Percentiles rank a stretch among this genome's conserved stretches.
Conservation (phyloP, 2,329 filamentous ascomycete genomes). For the Calycina marina region DNA sequence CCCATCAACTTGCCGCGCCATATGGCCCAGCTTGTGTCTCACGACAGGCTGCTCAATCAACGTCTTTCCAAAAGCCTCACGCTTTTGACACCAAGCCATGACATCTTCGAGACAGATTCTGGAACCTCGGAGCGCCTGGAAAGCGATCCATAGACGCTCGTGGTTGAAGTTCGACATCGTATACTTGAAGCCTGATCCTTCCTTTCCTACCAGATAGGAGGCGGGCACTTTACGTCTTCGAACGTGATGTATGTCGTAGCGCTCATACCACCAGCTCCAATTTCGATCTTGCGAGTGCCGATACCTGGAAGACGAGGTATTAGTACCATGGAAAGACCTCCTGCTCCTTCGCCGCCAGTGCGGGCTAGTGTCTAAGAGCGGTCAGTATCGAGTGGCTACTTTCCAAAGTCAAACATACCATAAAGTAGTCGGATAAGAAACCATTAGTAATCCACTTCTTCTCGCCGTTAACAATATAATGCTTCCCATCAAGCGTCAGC, state of each 20-base stretch:
- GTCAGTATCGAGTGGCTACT: too few species aligned
- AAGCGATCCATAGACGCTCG: constrained; percentile 42
- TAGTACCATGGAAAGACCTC: constrained; percentile 56
- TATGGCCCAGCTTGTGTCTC: constrained; percentile 40
- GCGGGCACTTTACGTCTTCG: constrained; percentile 38
- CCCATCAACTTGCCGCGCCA: constrained; percentile 40
- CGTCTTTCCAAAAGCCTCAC: constrained; percentile 41
- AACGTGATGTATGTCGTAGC: constrained; percentile 37
- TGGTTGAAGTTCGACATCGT: constrained; percentile 44
- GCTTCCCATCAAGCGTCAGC: constrained; percentile 43
- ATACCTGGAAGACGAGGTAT: constrained; percentile 57
- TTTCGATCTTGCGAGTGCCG: constrained; percentile 37
- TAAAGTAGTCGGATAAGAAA: constrained; percentile 64
- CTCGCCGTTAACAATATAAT: constrained; percentile 25
- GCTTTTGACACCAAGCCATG: constrained; percentile 30
- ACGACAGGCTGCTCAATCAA: constrained; percentile 43
- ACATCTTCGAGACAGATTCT: constrained; percentile 37
- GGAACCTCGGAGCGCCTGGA: constrained; percentile 38
- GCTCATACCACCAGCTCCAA: constrained; percentile 47
- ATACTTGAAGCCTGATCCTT: constrained; percentile 37
- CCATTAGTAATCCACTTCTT: constrained; percentile 62
- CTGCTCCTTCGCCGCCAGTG: constrained; percentile 55
- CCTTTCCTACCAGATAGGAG: constrained; percentile 34
- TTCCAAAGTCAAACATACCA: too few species aligned
- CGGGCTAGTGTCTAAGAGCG: constrained; percentile 58